A percentile compares a stretch with the other conserved stretches of the same genome.
phyloP scores from a whole-genome alignment of 208 protist genomes.

The Chromosphaera perkinsii region DNA sequence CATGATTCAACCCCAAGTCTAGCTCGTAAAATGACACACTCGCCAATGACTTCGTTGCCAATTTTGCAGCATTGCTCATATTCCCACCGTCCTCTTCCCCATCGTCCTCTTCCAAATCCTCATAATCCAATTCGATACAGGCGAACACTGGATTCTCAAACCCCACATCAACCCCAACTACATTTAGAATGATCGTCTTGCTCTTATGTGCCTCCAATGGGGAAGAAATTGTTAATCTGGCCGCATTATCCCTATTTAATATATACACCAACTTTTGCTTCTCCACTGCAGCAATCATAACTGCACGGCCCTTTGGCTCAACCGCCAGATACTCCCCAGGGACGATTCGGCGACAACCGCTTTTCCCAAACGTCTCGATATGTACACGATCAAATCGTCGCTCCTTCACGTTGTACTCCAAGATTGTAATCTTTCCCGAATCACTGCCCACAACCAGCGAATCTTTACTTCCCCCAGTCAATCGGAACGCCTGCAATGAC shows the following conservation, averaged over 20 bases:
- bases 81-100: slow-evolving; percentile 36
- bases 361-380: slow-evolving; percentile 87
- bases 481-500: slow-evolving; percentile 68
- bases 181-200: slow-evolving; percentile 63
- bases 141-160: slow-evolving; percentile 90
- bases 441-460: slow-evolving; percentile 81
- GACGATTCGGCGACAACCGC: slow-evolving; percentile 86
- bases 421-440: slow-evolving; percentile 80
- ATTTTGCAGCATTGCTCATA: slow-evolving; percentile 18
- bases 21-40: slow-evolving; percentile 91
- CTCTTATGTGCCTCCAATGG: slow-evolving; percentile 83
- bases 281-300: slow-evolving; percentile 89
- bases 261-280: slow-evolving; percentile 90
- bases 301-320: slow-evolving; percentile 83
- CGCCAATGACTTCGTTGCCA: too few species aligned
- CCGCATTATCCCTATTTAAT: slow-evolving; percentile 71
- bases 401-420: slow-evolving; percentile 77
- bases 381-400: slow-evolving; percentile 86
- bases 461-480: slow-evolving; percentile 58
- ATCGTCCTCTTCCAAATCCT: slow-evolving; percentile 49
- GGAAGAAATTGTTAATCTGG: slow-evolving; percentile 76
- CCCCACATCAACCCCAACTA: slow-evolving; percentile 78
- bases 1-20: slow-evolving; percentile 93
- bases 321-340: slow-evolving; percentile 84
- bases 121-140: slow-evolving; percentile 71